phyloP scores from a whole-genome alignment of 106 monocot species.

The Agapanthus africanus region DNA sequence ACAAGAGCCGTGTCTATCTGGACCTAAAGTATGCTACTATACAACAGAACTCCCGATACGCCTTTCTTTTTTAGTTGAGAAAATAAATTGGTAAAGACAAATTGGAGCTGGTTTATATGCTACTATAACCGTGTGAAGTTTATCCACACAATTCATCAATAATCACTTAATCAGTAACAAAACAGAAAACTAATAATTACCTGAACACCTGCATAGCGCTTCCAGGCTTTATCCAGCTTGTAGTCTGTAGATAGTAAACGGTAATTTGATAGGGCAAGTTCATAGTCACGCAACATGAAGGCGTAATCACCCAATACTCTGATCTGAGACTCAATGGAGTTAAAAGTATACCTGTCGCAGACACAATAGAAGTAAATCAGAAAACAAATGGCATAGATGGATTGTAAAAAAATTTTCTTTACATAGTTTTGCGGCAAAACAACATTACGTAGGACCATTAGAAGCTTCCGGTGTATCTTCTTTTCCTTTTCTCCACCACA shows the following conservation, averaged over 20 bases:
- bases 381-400: slow-evolving; percentile 1
- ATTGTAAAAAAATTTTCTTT: slow-evolving; percentile 9
- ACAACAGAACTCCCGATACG: too few relatives aligned
- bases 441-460: slow-evolving; percentile 56
- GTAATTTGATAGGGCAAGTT: slow-evolving; percentile 96
- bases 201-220: slow-evolving; percentile 90
- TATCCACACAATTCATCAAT: neutral
- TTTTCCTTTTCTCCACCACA: slow-evolving; percentile 99
- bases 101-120: too few relatives aligned
- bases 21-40: neutral
- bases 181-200: slow-evolving; percentile 24
- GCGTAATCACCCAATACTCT: slow-evolving; percentile 95
- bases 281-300: slow-evolving; percentile 94
- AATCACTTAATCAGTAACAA: neutral
- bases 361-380: slow-evolving; percentile 7
- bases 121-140: neutral
- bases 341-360: slow-evolving; percentile 77
- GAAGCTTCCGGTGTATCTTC: slow-evolving; percentile 73
- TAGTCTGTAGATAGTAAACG: slow-evolving; percentile 88
- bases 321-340: slow-evolving; percentile 87
- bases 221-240: slow-evolving; percentile 97
- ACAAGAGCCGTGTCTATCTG: neutral
- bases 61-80: too few relatives aligned
- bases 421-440: neutral
- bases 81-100: too few relatives aligned